Evolutionary conservation across 768 basidiomycete genomes (phyloP).

Genomic region (Phaeotremella skinneri): DNA sequence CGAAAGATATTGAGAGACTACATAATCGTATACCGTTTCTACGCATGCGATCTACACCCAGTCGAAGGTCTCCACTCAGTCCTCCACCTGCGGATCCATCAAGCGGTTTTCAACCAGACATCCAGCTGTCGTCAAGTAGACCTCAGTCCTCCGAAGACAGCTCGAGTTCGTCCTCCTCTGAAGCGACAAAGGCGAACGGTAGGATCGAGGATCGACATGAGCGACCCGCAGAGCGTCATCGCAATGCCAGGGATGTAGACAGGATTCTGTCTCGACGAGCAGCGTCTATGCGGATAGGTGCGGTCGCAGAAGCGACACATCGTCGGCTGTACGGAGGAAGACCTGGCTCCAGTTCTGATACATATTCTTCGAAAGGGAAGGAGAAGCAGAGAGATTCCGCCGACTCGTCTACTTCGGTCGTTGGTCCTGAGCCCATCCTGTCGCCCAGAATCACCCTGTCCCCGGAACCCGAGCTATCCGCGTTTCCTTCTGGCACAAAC

Average conservation of each 20-base stretch:
- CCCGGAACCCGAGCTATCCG: slow-evolving; percentile 5
- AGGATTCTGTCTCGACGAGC: slow-evolving; percentile 16
- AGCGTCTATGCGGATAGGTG: slow-evolving; percentile 15
- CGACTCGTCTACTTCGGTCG: background rate
- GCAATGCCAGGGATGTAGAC: background rate
- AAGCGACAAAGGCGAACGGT: background rate
- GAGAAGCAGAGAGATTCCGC: background rate
- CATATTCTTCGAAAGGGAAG: slow-evolving; percentile 1
- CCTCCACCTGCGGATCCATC: slow-evolving; percentile 1
- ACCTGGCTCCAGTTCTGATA: background rate
- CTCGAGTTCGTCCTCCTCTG: background rate
- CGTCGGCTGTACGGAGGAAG: background rate
- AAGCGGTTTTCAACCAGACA: background rate
- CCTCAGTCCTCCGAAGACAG: background rate
- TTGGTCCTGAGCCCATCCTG: slow-evolving; percentile 8
- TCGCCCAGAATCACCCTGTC: slow-evolving; percentile 30
- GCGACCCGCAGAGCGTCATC: background rate
- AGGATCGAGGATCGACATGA: slow-evolving; percentile 2
- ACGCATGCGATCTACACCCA: slow-evolving; percentile 13
- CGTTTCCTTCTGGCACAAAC: background rate
- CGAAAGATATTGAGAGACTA: slow-evolving; percentile 14
- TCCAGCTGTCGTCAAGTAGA: background rate
- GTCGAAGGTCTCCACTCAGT: slow-evolving; percentile 16
- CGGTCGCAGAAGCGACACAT: slow-evolving; percentile 18
- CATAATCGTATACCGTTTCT: slow-evolving; percentile 13